Evolutionary conservation across 352 stramenopile species (phyloP), one percentile per base, ranked within the genome.

Genomic region (Globisporangium nagaii): DNA sequence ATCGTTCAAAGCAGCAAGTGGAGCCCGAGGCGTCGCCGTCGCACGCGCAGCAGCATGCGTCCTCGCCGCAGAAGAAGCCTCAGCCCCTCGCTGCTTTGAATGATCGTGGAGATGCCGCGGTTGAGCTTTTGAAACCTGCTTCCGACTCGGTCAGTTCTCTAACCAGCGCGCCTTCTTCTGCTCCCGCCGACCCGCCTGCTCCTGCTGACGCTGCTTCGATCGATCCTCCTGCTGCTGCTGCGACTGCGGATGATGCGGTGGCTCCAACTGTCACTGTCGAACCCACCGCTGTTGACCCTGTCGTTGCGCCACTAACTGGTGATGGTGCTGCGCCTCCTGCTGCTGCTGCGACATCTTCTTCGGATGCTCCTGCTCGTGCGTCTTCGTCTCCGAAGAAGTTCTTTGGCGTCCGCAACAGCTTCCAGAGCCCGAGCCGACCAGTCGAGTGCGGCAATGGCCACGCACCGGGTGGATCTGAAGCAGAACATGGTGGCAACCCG

Each of bases 321-420:
- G 48, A 42, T 65, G 53, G 59, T 24, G 61, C 62, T 36, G 46
- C 64, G 64, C 52, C 37, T 57, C 36, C 62, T 57, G 62, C 43
- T 67, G 54, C 55, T 56, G 61, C 41, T 53, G 48, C 44, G 22
- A 22, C 58, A 39, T 45, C 56, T 31, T 66, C 63, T 13, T 50
- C 63, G 32, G 51, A 45, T 13, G 51, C 44, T 41, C 46, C 56
- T 30, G 42, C 53, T 11, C n/a, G n/a, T n/a, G n/a, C n/a, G n/a
- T n/a, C n/a, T n/a, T n/a, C n/a, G n/a, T 58, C 46, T 15, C 56
- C 66, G 27, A 43, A 68, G 36, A 68, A 78, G 69, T 68, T 68
- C 60, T 47, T 56, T 47, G 60, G 50, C 13, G 60, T 63, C 44
- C 63, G 60, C 52, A 42, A 60, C 11, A 41, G 34, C 6, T 56